Evolutionary conservation across 345 rosid species (phyloP), one percentile per base, ranked within the genome.

Genomic region (Brassica rapa): DNA sequence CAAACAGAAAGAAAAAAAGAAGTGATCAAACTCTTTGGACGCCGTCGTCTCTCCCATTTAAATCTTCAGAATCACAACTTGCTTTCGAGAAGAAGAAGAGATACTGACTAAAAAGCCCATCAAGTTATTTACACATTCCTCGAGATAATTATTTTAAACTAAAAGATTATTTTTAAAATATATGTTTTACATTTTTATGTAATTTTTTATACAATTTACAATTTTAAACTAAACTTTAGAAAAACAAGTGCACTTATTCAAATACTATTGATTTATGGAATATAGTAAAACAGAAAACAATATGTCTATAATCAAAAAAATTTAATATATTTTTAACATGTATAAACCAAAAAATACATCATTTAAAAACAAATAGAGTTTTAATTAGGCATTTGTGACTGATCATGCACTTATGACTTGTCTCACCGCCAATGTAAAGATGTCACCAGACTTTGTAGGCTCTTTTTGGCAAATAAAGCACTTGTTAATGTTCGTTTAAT

Each of bases 381-480:
- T n/a, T 65, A 39, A 41, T 49, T n/a, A 62, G 55, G 55, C 56
- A 66, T 24, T 15, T 74, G 59, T 67, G 39, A 62, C 33, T 75
- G 25, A 67, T 57, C 23, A 67, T 41, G 63, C 30, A 53, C 32
- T 62, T 14, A 49, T 49, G 19, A 49, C 55, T 49, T 77, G 71
- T 27, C 39, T 66, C 69, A 72, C 82, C 72, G 82, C 63, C 62
- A 16, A 59, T 72, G 49, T 29, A 43, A 71, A 59, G 35, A 71
- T 39, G 35, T 19, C 67, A 77, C 76, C 76, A 77, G 76, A 64
- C 1, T 64, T 77, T 64, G 49, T 19, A 55, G 25, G 71, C 81
- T 55, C 49, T 25, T 25, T 39, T 56, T 19, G 60, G 19, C 37
- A 64, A 33, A 15, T 69, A 33, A 69, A 51, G 75, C 57, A 77